phyloP scores from a whole-genome alignment of 2,329 filamentous ascomycete genomes.

The Rugonectria rugulosa region DNA sequence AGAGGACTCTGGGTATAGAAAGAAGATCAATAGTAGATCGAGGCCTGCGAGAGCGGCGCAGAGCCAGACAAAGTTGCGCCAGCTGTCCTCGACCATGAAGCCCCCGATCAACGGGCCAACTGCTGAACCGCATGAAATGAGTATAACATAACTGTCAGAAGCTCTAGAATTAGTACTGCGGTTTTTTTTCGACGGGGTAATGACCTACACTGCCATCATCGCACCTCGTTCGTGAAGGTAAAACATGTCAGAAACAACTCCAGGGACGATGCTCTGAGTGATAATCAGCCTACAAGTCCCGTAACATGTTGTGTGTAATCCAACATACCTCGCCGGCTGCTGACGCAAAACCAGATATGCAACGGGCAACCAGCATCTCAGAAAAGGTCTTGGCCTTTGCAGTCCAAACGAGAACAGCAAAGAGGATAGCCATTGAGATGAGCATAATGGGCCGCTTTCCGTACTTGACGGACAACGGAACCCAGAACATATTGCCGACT shows the following conservation, averaged over 20 bases:
- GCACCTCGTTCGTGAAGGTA: slow-evolving; percentile 6
- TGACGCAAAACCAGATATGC: slow-evolving; percentile 2
- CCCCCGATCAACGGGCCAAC: slow-evolving; percentile 2
- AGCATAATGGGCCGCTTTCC: slow-evolving; percentile 4
- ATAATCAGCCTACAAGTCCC: not conserved
- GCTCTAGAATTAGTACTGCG: not conserved
- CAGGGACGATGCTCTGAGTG: slow-evolving; percentile 1
- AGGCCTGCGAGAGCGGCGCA: slow-evolving; percentile 5
- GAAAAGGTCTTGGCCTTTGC: not conserved
- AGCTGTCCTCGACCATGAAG: slow-evolving; percentile 4
- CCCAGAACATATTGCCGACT: slow-evolving; percentile 8
- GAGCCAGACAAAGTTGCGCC: slow-evolving; percentile 6
- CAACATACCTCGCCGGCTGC: slow-evolving; percentile 5
- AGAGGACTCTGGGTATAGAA: slow-evolving; percentile 2
- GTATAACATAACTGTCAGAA: slow-evolving; percentile 2
- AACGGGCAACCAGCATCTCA: slow-evolving; percentile 1
- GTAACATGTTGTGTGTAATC: not conserved
- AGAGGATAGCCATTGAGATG: not conserved
- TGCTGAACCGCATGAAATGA: slow-evolving; percentile 3
- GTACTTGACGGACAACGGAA: slow-evolving; percentile 4
- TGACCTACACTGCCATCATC: slow-evolving; percentile 7
- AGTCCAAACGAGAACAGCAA: slow-evolving; percentile 1
- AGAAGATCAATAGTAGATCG: not conserved
- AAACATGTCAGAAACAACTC: slow-evolving; percentile 7
- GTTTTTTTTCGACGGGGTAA: not conserved